A percentile compares a stretch with the other conserved stretches of the same genome.
These are phyloP conservation scores for Globisporangium camurandrum DNA, from an alignment of 352 stramenopile genomes.

Conservation along the genomic window DNA sequence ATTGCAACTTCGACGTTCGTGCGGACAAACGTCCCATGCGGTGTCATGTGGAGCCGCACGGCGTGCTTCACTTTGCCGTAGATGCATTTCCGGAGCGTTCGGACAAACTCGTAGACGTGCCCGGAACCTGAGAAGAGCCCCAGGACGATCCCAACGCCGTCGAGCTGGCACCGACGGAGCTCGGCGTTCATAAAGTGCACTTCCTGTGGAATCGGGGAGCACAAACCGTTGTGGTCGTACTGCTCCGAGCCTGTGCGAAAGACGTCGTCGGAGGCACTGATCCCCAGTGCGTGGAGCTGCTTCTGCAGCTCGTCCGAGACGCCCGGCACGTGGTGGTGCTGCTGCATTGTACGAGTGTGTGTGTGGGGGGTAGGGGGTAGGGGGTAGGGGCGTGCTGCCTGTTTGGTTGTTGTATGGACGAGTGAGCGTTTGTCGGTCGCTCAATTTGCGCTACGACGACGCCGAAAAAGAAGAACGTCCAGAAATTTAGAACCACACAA, in stretches of 20 bases:
- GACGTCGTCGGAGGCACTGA: conserved; percentile 72
- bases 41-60: conserved; percentile 70
- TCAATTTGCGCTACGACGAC: neutral
- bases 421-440: too few relatives aligned
- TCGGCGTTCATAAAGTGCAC: conserved; percentile 85
- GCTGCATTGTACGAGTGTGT: conserved; percentile 3
- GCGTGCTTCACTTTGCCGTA: conserved; percentile 86
- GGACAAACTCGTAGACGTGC: conserved; percentile 81
- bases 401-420: neutral
- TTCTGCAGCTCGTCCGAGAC: conserved; percentile 65
- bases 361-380: too few relatives aligned
- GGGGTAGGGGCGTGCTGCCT: neutral
- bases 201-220: conserved; percentile 79
- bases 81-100: conserved; percentile 82
- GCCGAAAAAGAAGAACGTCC: neutral
- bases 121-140: conserved; percentile 77
- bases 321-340: conserved; percentile 19
- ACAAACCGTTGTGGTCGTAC: conserved; percentile 72
- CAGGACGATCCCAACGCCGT: conserved; percentile 66
- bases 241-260: conserved; percentile 74
- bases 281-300: conserved; percentile 74
- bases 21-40: conserved; percentile 67
- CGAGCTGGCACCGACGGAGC: conserved; percentile 64
- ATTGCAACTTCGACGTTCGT: conserved; percentile 79
- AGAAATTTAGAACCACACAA: too few relatives aligned